Percentiles rank a stretch among this genome's conserved stretches.
These are phyloP conservation scores for Coemansia sp. DNA, from an alignment of 192 early-diverging fungal genomes.

Conservation along the genomic window DNA sequence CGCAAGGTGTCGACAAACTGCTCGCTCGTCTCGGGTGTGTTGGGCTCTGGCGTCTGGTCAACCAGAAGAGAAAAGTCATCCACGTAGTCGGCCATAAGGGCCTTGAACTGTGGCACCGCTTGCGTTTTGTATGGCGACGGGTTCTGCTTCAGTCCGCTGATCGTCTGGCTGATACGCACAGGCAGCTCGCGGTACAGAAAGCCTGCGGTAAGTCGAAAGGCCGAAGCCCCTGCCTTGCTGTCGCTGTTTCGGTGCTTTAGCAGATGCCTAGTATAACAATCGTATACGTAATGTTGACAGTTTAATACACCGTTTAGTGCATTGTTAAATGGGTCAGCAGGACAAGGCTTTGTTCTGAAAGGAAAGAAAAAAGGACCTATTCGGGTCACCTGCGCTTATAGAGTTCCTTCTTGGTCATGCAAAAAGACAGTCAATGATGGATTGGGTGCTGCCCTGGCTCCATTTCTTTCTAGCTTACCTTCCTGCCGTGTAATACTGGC, in stretches of 20 bases:
- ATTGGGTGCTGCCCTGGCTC: neutral
- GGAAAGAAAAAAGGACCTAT: neutral
- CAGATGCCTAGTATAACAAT: slow-evolving; percentile 29
- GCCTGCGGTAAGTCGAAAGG: slow-evolving; percentile 51
- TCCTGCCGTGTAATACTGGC: slow-evolving; percentile 52
- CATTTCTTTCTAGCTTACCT: slow-evolving; percentile 19
- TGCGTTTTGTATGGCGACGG: slow-evolving; percentile 50
- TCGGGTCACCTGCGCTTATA: neutral
- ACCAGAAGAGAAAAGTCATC: slow-evolving; percentile 55
- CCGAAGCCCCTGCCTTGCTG: slow-evolving; percentile 39
- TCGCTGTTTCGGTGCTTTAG: slow-evolving; percentile 46
- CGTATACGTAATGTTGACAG: neutral
- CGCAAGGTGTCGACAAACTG: slow-evolving; percentile 48
- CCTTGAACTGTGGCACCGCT: slow-evolving; percentile 45
- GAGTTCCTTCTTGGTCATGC: neutral
- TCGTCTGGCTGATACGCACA: slow-evolving; percentile 59
- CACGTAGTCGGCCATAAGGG: slow-evolving; percentile 54
- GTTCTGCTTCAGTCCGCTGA: slow-evolving; percentile 50
- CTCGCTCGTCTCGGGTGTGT: slow-evolving; percentile 34
- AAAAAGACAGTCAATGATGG: neutral
- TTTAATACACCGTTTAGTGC: neutral
- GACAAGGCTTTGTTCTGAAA: neutral
- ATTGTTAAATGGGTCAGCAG: neutral
- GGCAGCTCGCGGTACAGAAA: slow-evolving; percentile 61
- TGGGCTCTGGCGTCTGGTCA: slow-evolving; percentile 27